These are phyloP conservation scores for Trametes polyzona DNA, from an alignment of 1,284 basidiomycete genomes.

Conservation along the genomic window DNA sequence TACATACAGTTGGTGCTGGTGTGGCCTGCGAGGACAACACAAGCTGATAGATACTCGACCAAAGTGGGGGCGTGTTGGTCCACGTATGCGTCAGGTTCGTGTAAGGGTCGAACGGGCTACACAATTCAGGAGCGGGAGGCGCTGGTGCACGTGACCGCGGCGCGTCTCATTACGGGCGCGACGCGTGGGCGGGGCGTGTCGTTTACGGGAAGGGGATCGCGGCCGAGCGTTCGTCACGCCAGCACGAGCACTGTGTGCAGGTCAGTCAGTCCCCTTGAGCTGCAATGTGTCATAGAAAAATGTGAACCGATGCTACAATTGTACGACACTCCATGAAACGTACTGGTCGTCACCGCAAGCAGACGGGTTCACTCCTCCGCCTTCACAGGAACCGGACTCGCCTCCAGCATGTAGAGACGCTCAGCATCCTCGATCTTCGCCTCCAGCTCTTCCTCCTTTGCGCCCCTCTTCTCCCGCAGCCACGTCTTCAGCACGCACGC, in stretches of 20 bases:
- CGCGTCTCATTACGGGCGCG: slow-evolving; percentile 8
- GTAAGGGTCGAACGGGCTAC: not conserved
- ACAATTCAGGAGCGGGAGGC: not conserved
- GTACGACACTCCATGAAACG: not conserved
- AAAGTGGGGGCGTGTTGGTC: not conserved
- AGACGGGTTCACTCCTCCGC: slow-evolving; percentile 5
- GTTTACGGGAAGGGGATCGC: not conserved
- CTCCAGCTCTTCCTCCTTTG: slow-evolving; percentile 30
- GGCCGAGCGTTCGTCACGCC: not conserved
- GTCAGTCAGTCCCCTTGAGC: not conserved
- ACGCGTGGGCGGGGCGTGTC: slow-evolving; percentile 15
- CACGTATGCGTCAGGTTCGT: not conserved
- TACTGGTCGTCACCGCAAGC: not conserved
- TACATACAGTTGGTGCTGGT: not conserved
- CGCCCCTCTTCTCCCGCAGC: slow-evolving; percentile 30
- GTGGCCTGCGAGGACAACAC: not conserved
- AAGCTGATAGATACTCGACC: not conserved
- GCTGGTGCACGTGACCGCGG: slow-evolving; percentile 22
- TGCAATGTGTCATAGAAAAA: not conserved
- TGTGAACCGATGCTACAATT: slow-evolving; percentile 10
- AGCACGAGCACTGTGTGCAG: not conserved
- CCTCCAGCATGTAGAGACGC: slow-evolving; percentile 26
- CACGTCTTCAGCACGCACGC: slow-evolving; percentile 39
- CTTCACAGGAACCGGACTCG: slow-evolving; percentile 4
- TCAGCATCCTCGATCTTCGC: slow-evolving; percentile 22